Base-by-base conservation (phyloP, 2,329 filamentous ascomycete species). In the Nemania bipapillata region DNA sequence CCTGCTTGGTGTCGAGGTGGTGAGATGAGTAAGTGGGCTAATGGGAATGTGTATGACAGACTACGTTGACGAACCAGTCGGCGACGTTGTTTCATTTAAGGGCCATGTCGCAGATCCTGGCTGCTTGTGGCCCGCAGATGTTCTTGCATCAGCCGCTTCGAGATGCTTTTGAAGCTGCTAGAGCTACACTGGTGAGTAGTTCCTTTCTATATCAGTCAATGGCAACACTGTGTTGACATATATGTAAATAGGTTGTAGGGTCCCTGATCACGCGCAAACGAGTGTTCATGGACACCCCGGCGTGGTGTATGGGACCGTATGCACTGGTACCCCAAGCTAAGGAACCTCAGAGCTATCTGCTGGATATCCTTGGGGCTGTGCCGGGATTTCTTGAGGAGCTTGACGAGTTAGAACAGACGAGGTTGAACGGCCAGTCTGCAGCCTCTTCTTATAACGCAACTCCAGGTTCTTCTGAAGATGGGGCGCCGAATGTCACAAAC, bases 141-240 rank as follows among this genome's bases (percentile, higher is more conserved):
- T 66, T 66, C 49, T 50, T 62, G 50, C 49, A 49, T 30, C 64
- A 66, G 32, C 57, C 57, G 40, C 28, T 61, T 24, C 54, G 57
- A n/a, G 50, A 66, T 30, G 64, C 57, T 7, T 53, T 50, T 9
- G 64, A 66, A 52, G 57, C 64, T n/a, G 57, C 64, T 30, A 45
- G 37, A 40, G 64, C 57, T 20, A 56, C 57, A 28, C 35, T 61
- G 35, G 64, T 56, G 30, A 26, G 62, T 28, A 20, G 12, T 35
- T 15, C 30, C n/a, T n/a, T n/a, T 50, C 40, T 5, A 15, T 35
- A 2, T 8, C 1, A 52, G 9, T 47, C 37, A 52, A 50, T 37
- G 7, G 8, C 20, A 47, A 28, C 22, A 7, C 28, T 22, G 15
- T 55, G 9, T 47, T 54, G n/a, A 58, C 1, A 37, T 11, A 5